Conservation (phyloP, 352 stramenopile species). For the Phytophthora podocarpi region DNA sequence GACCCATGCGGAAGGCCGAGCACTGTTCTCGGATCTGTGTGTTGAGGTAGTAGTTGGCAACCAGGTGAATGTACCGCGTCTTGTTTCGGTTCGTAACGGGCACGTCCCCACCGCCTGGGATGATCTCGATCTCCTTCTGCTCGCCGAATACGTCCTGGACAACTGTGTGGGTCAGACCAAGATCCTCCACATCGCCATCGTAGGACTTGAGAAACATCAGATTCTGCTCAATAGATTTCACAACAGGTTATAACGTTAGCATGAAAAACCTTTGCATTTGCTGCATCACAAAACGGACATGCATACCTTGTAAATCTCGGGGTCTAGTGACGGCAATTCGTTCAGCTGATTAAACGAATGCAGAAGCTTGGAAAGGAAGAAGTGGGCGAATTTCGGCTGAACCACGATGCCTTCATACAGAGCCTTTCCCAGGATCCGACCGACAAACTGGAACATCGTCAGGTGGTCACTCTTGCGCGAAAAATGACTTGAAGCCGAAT, state of each 20-base stretch:
- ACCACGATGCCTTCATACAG: constrained; percentile 97
- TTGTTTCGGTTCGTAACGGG: constrained; percentile 94
- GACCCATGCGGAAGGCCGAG: constrained; percentile 91
- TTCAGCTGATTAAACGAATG: constrained; percentile 75
- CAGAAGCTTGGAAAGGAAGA: constrained; percentile 95
- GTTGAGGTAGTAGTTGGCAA: constrained; percentile 97
- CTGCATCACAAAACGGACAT: neutral
- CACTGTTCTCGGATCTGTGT: constrained; percentile 90
- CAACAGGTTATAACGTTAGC: neutral
- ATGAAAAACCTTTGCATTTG: neutral
- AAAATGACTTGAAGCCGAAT: constrained; percentile 86
- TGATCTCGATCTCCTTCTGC: constrained; percentile 87
- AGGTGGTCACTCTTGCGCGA: constrained; percentile 80
- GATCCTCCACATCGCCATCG: constrained; percentile 90
- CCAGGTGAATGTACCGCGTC: constrained; percentile 94
- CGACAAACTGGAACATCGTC: constrained; percentile 95
- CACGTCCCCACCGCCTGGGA: constrained; percentile 86
- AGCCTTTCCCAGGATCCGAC: constrained; percentile 94
- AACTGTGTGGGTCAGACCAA: constrained; percentile 93
- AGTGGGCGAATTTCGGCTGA: constrained; percentile 95
- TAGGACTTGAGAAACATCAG: constrained; percentile 97
- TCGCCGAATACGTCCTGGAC: constrained; percentile 90
- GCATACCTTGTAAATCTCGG: constrained; percentile 94
- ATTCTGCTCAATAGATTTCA: constrained; percentile 55
- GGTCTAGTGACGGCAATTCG: constrained; percentile 93